Evolutionary conservation across 2,329 filamentous ascomycete species (phyloP).

Genomic region (Xylariaceae sp.): DNA sequence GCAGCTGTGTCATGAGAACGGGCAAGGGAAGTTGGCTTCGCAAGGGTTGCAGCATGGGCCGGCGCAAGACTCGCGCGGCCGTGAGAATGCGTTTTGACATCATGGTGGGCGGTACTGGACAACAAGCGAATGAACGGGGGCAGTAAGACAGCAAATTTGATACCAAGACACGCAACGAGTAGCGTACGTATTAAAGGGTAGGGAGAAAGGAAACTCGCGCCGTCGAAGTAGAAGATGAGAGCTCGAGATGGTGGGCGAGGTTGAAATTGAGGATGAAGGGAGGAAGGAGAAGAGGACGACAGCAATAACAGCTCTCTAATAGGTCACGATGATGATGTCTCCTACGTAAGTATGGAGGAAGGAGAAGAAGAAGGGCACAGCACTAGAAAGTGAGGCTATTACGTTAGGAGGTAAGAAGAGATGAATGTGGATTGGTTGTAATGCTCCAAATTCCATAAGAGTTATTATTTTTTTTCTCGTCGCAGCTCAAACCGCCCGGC

Average conservation of each 20-base stretch:
- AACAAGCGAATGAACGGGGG: not conserved
- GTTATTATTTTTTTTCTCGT: slow-evolving; percentile 17
- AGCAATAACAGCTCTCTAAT: too few relatives aligned
- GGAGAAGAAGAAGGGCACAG: not conserved
- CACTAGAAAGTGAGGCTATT: slow-evolving; percentile 26
- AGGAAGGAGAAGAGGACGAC: not conserved
- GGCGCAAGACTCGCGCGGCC: slow-evolving; percentile 49
- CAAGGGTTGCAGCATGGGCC: slow-evolving; percentile 48
- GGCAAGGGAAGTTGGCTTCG: slow-evolving; percentile 53
- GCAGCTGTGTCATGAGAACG: slow-evolving; percentile 61
- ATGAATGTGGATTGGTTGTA: slow-evolving; percentile 18
- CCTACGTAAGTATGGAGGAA: not conserved
- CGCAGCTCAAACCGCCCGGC: not conserved
- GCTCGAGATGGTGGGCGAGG: not conserved
- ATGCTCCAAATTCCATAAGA: slow-evolving; percentile 23
- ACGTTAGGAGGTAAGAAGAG: slow-evolving; percentile 16
- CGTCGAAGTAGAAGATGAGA: not conserved
- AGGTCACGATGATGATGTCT: too few relatives aligned
- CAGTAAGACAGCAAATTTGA: not conserved
- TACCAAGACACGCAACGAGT: not conserved
- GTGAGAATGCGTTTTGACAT: slow-evolving; percentile 45
- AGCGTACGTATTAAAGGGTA: not conserved
- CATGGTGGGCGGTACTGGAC: slow-evolving; percentile 31
- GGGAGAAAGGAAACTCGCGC: not conserved
- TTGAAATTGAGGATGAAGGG: not conserved